phyloP scores from a whole-genome alignment of 2,329 filamentous ascomycete species.

The Cladosporium sp. region DNA sequence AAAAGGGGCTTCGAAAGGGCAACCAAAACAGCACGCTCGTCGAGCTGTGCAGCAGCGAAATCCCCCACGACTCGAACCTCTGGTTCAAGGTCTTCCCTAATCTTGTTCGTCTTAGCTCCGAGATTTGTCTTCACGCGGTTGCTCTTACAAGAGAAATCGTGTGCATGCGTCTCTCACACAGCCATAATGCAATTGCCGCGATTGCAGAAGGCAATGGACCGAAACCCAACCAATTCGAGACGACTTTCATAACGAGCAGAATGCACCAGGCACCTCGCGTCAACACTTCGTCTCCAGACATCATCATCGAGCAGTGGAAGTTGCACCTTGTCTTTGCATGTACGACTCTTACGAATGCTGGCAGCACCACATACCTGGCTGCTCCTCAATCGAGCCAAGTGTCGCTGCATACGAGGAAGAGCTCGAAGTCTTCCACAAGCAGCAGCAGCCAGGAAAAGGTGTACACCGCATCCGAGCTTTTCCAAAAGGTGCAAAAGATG shows the following conservation, averaged over 20 bases:
- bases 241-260: slow-evolving; percentile 38
- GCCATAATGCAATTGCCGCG: slow-evolving; percentile 78
- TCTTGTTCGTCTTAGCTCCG: slow-evolving; percentile 82
- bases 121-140: slow-evolving; percentile 87
- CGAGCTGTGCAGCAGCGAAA: slow-evolving; percentile 91
- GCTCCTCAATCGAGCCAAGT: slow-evolving; percentile 41
- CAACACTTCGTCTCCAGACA: slow-evolving; percentile 70
- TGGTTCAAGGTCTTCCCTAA: slow-evolving; percentile 99
- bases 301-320: slow-evolving; percentile 96
- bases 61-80: slow-evolving; percentile 87
- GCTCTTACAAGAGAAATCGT: slow-evolving; percentile 88
- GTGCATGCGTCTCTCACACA: slow-evolving; percentile 86
- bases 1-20: slow-evolving; percentile 81
- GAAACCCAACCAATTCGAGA: slow-evolving; percentile 23
- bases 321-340: slow-evolving; percentile 96
- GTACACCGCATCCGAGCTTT: slow-evolving; percentile 80
- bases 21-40: slow-evolving; percentile 82
- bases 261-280: slow-evolving; percentile 48
- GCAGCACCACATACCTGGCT: slow-evolving; percentile 52
- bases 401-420: slow-evolving; percentile 74
- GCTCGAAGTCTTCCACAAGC: slow-evolving; percentile 65
- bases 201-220: slow-evolving; percentile 67
- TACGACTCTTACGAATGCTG: slow-evolving; percentile 76
- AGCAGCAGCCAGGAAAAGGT: slow-evolving; percentile 65
- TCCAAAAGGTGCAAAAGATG: slow-evolving; percentile 86